Conservation (phyloP, 495 filamentous ascomycete genomes). For the Hyaloscypha finlandica region DNA sequence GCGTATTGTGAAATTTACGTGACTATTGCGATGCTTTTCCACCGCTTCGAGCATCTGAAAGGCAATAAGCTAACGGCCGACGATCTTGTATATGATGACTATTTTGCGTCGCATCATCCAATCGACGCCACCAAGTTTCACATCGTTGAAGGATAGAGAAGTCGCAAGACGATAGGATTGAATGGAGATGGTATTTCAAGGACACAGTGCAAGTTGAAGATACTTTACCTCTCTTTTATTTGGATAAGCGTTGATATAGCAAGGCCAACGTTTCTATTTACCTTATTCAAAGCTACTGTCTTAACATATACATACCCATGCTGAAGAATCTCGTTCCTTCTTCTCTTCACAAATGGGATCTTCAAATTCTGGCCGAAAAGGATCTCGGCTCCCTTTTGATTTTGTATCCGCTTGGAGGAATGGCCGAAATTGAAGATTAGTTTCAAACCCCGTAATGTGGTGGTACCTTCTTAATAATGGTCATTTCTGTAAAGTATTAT, state of each 20-base stretch:
- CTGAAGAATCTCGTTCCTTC: too few relatives aligned
- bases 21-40: constrained; percentile 37
- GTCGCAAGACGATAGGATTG: background rate
- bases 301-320: too few relatives aligned
- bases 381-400: too few relatives aligned
- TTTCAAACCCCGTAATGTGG: too few relatives aligned
- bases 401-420: too few relatives aligned
- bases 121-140: constrained; percentile 33
- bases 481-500: too few relatives aligned
- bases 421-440: too few relatives aligned
- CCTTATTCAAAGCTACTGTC: background rate
- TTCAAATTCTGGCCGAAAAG: too few relatives aligned
- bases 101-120: constrained; percentile 35
- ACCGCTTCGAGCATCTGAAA: constrained; percentile 34
- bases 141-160: constrained; percentile 16
- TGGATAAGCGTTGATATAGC: background rate
- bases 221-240: background rate
- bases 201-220: background rate
- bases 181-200: background rate
- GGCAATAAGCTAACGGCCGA: constrained; percentile 26
- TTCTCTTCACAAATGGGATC: too few relatives aligned
- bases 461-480: too few relatives aligned
- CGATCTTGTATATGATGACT: constrained; percentile 33
- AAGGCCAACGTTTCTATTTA: background rate
- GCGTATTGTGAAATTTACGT: constrained; percentile 41